Base-by-base conservation (phyloP, 495 filamentous ascomycete species). In the Immersiella caudata region DNA sequence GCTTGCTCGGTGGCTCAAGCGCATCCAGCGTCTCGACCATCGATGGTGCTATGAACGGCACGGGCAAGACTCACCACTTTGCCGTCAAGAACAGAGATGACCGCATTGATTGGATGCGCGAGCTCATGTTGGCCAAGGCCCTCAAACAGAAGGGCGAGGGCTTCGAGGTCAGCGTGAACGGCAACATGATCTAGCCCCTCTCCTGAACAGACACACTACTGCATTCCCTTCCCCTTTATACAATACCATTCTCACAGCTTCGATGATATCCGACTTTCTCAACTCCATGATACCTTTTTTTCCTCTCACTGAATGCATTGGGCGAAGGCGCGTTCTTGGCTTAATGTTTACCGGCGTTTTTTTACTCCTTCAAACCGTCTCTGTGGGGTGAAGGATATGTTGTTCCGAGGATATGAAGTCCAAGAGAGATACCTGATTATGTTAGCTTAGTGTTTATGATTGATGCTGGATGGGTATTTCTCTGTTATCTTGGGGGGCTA, bases 91-190 rank as follows among this genome's bases (percentile, higher is more conserved):
- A 83, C 63, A 84, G 93, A 0, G 93, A 98, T 66, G 91, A 97
- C 76, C 85, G 95, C 33, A 97, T 97, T 66, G 94, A 97, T 70
- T 99, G 95, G 95, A 97, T 97, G 95, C 82, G 95, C 2, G 93
- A 97, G 84, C 78, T 99, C 60, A 97, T 99, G 95, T 87, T 99
- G 24, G 94, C 94, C 5, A 97, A 94, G 76, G 94, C 94, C 22
- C 79, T 93, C 65, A 89, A 87, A 80, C 90, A 91, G 73, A 92
- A 93, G 80, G 88, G 89, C 18, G 88, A 90, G 68, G 94, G 94
- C 9, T 96, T 86, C 58, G 88, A 90, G 75, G 82, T 97, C 66
- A 88, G 87, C 64, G 83, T 96, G 57, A 97, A 97, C 75, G 94
- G 94, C 20, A 87, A 87, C 71, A 87, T 87, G 79, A 86, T 96